Base-by-base conservation (phyloP, 1,284 basidiomycete genomes). In the Cryptococcus sp. region DNA sequence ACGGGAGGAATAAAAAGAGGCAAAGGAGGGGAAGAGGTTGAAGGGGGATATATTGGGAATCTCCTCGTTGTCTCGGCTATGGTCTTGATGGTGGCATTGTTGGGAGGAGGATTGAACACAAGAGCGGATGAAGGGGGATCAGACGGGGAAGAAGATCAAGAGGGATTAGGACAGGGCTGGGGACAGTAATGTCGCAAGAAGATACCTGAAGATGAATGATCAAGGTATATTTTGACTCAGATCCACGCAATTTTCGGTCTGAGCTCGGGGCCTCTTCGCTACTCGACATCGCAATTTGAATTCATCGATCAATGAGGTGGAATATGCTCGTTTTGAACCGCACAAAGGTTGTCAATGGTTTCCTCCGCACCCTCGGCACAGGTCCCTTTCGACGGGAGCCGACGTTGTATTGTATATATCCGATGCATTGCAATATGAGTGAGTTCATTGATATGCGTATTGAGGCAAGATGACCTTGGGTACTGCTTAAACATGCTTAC, bases 71-170 rank as follows among this genome's bases (percentile, higher is more conserved):
- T n/a, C 2, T 10, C n/a, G 10, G 10, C n/a, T n/a, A 55, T 63
- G 5, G 45, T 71, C 33, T 58, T 73, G 13, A 37, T 69, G 30
- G 55, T 54, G 4, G 66, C 68, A 13, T 54, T 71, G 3, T 49
- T 73, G 4, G 70, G 68, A n/a, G 64, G 71, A 4, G 66, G 68
- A 11, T 62, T 73, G 56, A 67, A 65, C 0, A 67, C 67, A 8
- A 66, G 61, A 51, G 61, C 63, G 4, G 62, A 65, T 4, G 54
- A 41, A 15, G 63, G 55, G 46, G 46, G 35, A 15, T 15, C 31
- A 11, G 36, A 41, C 13, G 23, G 32, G 47, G n/a, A 34, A 35
- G 33, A 49, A 46, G 11, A 11, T n/a, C 36, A 31, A 42, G n/a
- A 15, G 10, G 49, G 2, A 2, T 2, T 43, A 52, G 37, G 34